phyloP scores from a whole-genome alignment of 1,284 basidiomycete species.

The Microbotryum intermedium region DNA sequence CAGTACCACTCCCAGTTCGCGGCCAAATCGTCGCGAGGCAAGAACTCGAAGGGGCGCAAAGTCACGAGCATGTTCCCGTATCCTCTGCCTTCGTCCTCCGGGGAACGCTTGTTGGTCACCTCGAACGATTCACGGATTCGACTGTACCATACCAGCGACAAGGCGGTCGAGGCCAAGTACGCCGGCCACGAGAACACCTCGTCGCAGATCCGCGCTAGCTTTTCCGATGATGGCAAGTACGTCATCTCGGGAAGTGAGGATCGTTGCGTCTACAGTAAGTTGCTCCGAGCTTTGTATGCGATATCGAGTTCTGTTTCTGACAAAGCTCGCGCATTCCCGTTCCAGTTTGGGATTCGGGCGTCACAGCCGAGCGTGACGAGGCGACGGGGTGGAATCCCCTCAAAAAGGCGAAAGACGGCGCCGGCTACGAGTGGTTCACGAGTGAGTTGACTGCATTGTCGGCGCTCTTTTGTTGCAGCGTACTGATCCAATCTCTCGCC shows the following conservation, averaged over 20 bases:
- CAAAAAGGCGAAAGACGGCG: slow-evolving; percentile 20
- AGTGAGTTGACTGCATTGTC: slow-evolving; percentile 7
- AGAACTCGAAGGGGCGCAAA: slow-evolving; percentile 38
- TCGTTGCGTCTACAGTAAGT: slow-evolving; percentile 30
- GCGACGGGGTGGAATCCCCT: slow-evolving; percentile 4
- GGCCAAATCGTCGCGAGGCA: slow-evolving; percentile 36
- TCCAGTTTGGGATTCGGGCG: slow-evolving; percentile 21
- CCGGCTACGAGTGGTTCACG: slow-evolving; percentile 20
- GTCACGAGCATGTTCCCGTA: slow-evolving; percentile 38
- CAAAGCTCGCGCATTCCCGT: too few species aligned
- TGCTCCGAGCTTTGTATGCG: neutral
- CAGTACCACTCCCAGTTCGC: slow-evolving; percentile 33
- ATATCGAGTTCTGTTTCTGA: neutral
- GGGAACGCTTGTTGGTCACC: slow-evolving; percentile 39
- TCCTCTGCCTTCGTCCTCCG: slow-evolving; percentile 18
- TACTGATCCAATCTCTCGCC: neutral
- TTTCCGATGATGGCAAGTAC: slow-evolving; percentile 35
- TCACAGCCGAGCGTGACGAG: slow-evolving; percentile 4
- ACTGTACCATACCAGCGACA: slow-evolving; percentile 36
- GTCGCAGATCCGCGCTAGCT: slow-evolving; percentile 37
- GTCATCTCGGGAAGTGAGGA: slow-evolving; percentile 39
- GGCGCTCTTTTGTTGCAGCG: neutral
- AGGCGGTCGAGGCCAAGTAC: slow-evolving; percentile 30
- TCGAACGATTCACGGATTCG: slow-evolving; percentile 41
- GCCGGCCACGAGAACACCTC: slow-evolving; percentile 32